Conservation (phyloP, 2,329 filamentous ascomycete genomes). For the Alternaria gansuensis region DNA sequence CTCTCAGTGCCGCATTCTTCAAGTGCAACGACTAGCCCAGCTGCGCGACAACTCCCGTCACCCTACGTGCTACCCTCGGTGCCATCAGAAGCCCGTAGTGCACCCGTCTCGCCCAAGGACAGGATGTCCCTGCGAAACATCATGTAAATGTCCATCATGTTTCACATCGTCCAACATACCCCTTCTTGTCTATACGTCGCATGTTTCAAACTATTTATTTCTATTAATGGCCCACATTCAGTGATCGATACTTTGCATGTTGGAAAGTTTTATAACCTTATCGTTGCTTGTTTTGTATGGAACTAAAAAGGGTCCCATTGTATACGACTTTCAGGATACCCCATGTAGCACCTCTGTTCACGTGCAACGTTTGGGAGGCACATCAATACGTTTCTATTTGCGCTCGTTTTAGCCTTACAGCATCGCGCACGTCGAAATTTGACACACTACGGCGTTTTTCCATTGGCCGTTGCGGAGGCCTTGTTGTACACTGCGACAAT, state of each 20-base stretch:
- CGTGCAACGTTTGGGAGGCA: constrained; percentile 4
- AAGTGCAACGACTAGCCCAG: constrained; percentile 38
- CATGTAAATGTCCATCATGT: constrained; percentile 42
- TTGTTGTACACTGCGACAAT: constrained; percentile 18
- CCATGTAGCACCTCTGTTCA: constrained; percentile 22
- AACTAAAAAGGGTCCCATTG: constrained; percentile 21
- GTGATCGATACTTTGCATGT: constrained; percentile 25
- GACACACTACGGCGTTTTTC: constrained; percentile 18
- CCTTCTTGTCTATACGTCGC: constrained; percentile 31
- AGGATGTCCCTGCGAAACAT: constrained; percentile 50
- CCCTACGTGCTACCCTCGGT: constrained; percentile 37
- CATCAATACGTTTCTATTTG: constrained; percentile 13
- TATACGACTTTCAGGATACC: constrained; percentile 29
- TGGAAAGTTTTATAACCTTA: constrained; percentile 15
- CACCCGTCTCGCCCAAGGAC: constrained; percentile 47
- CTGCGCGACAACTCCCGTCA: constrained; percentile 44
- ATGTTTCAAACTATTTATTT: constrained; percentile 24
- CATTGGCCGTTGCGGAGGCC: neutral
- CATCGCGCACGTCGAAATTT: constrained; percentile 15
- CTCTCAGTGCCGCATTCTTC: constrained; percentile 38
- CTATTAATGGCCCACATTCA: constrained; percentile 29
- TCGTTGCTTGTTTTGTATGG: constrained; percentile 19
- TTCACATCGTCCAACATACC: constrained; percentile 35
- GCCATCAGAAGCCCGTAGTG: constrained; percentile 38
- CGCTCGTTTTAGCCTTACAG: constrained; percentile 4